A percentile compares a stretch with the other conserved stretches of the same genome.
Conservation (phyloP, 75 land plant species). For the Pinus albicaulis region DNA sequence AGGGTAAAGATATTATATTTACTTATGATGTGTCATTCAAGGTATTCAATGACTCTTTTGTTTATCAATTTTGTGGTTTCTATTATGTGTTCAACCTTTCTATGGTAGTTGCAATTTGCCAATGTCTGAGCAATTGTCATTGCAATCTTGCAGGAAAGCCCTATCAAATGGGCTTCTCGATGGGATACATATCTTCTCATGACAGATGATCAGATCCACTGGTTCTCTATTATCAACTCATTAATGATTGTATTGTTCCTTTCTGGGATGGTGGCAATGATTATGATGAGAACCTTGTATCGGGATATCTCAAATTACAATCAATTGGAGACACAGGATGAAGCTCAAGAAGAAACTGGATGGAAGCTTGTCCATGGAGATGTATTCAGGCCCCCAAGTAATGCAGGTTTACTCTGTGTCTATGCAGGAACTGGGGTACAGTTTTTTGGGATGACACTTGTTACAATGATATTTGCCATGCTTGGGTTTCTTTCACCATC, state of each 20-base stretch:
- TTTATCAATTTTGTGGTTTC: neutral
- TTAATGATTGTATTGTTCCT: constrained; percentile 71
- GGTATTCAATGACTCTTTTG: constrained; percentile 39
- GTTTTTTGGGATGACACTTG: constrained; percentile 56
- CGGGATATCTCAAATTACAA: constrained; percentile 76
- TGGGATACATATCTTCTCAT: constrained; percentile 76
- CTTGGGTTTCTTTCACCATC: constrained; percentile 53
- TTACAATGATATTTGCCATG: constrained; percentile 55
- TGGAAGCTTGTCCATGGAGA: constrained; percentile 77
- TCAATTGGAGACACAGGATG: constrained; percentile 70
- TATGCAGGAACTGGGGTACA: constrained; percentile 57
- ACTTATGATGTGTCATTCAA: constrained; percentile 83
- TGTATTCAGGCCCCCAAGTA: constrained; percentile 42
- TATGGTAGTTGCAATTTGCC: constrained; percentile 16
- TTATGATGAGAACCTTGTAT: constrained; percentile 73
- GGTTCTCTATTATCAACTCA: constrained; percentile 76
- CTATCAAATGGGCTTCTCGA: constrained; percentile 72
- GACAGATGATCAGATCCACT: constrained; percentile 74
- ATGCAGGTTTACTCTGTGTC: constrained; percentile 43
- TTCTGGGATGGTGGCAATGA: constrained; percentile 80
- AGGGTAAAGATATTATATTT: constrained; percentile 67
- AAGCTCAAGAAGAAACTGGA: constrained; percentile 81
- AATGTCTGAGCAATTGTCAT: constrained; percentile 39
- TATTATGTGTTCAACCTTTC: neutral
- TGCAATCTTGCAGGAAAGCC: constrained; percentile 38